phyloP scores from a whole-genome alignment of 2,329 filamentous ascomycete genomes.

The Intubia oerlemansii region DNA sequence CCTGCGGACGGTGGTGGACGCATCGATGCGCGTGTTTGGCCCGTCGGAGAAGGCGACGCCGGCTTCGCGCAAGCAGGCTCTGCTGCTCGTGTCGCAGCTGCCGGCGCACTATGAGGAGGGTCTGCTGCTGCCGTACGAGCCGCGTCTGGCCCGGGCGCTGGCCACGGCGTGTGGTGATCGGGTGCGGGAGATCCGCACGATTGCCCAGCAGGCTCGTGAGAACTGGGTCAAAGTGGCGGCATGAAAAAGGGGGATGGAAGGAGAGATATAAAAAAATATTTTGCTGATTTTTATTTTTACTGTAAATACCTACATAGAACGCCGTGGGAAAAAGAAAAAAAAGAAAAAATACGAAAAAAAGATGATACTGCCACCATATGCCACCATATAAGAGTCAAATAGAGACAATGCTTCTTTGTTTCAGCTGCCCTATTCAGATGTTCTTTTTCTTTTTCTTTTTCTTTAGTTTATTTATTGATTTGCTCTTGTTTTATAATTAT shows the following conservation, averaged over 20 bases:
- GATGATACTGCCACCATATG: too few relatives aligned
- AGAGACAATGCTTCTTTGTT: neutral
- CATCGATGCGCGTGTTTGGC: slow-evolving; percentile 17
- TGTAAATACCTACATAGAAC: neutral
- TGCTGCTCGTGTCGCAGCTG: slow-evolving; percentile 25
- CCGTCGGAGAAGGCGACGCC: slow-evolving; percentile 7
- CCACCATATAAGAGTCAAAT: too few relatives aligned
- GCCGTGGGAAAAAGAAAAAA: too few relatives aligned
- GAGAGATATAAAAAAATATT: too few relatives aligned
- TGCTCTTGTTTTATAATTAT: too few relatives aligned
- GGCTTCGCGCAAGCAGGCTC: slow-evolving; percentile 21
- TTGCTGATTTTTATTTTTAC: slow-evolving; percentile 3
- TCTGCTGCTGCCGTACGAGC: slow-evolving; percentile 21
- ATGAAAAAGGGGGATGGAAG: too few relatives aligned
- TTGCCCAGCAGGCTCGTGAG: slow-evolving; percentile 24
- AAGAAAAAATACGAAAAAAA: neutral
- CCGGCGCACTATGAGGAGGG: slow-evolving; percentile 26
- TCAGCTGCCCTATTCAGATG: too few relatives aligned
- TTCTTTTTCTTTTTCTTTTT: neutral
- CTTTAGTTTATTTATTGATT: neutral
- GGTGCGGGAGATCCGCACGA: slow-evolving; percentile 28
- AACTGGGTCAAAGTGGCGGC: slow-evolving; percentile 21
- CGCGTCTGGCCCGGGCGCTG: slow-evolving; percentile 23
- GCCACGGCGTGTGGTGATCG: slow-evolving; percentile 29
- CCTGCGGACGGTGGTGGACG: slow-evolving; percentile 25